phyloP scores from a whole-genome alignment of 257 asterid genomes.

The Cynanchum wilfordii region DNA sequence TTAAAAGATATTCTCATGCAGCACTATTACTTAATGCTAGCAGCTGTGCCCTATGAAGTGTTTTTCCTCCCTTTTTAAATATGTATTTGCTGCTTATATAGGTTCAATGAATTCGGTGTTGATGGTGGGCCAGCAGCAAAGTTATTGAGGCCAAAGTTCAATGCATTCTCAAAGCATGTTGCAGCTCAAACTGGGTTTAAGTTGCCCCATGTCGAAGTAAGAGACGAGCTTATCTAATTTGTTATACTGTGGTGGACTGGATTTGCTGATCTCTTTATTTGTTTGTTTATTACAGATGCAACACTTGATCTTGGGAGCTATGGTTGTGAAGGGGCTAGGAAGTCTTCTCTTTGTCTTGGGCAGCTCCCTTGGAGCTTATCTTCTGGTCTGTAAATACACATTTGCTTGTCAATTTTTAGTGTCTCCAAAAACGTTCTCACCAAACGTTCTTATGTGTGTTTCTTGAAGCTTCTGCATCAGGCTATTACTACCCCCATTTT shows the following conservation, averaged over 20 bases:
- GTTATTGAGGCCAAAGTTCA: conserved; percentile 61
- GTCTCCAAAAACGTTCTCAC: background rate
- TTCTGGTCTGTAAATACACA: conserved; percentile 47
- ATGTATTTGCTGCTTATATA: conserved; percentile 13
- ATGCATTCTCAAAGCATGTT: conserved; percentile 56
- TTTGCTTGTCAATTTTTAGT: conserved; percentile 5
- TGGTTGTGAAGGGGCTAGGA: conserved; percentile 68
- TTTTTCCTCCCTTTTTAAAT: background rate
- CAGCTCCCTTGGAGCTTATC: conserved; percentile 74
- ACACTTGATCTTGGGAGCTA: conserved; percentile 66
- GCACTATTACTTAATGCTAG: background rate
- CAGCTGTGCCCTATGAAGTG: too few relatives aligned
- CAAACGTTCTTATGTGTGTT: background rate
- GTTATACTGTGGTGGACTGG: background rate
- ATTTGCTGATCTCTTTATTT: background rate
- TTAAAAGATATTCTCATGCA: background rate
- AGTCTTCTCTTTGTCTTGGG: conserved; percentile 81
- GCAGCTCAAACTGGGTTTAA: conserved; percentile 53
- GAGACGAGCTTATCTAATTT: conserved; percentile 16
- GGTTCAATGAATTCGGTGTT: conserved; percentile 73
- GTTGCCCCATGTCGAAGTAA: conserved; percentile 71
- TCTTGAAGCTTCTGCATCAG: conserved; percentile 70
- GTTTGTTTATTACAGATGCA: conserved; percentile 44
- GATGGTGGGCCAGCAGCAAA: conserved; percentile 92
- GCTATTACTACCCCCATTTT: conserved; percentile 61